A percentile compares a stretch with the other conserved stretches of the same genome.
Evolutionary conservation across 1,284 basidiomycete species (phyloP).

Genomic region (Pisolithus thermaeus): DNA sequence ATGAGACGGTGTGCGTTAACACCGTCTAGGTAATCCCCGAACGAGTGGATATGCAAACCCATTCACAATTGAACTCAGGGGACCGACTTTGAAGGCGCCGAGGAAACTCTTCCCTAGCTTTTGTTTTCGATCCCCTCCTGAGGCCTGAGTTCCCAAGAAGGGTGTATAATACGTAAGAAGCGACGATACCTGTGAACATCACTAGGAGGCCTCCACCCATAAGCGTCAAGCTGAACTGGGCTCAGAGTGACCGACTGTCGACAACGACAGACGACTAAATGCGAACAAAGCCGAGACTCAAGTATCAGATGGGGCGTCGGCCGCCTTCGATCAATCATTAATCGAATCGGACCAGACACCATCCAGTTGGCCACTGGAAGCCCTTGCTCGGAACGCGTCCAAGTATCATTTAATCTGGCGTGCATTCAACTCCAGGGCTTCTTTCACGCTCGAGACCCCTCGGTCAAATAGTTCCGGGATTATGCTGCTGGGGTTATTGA

Average conservation of each 20-base stretch:
- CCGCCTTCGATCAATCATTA: conserved; percentile 39
- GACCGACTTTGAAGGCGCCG: conserved; percentile 32
- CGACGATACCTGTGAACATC: conserved; percentile 41
- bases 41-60: conserved; percentile 30
- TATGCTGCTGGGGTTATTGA: conserved; percentile 88
- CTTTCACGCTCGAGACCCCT: conserved; percentile 29
- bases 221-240: conserved; percentile 80
- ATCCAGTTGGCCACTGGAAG: conserved; percentile 69
- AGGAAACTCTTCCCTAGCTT: conserved; percentile 34
- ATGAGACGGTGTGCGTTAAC: conserved; percentile 34
- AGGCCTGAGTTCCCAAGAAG: conserved; percentile 31
- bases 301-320: conserved; percentile 26
- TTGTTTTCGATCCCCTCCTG: conserved; percentile 11
- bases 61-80: conserved; percentile 40
- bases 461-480: conserved; percentile 88
- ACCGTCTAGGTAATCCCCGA: conserved; percentile 34
- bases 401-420: conserved; percentile 78
- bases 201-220: conserved; percentile 67
- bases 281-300: no score
- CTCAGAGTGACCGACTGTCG: conserved; percentile 82
- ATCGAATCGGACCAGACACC: conserved; percentile 50
- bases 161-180: conserved; percentile 45
- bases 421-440: conserved; percentile 70
- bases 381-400: conserved; percentile 56
- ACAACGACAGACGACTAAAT: no score